Conservation (phyloP, 2,329 filamentous ascomycete species). For the Xylariaceae sp. region DNA sequence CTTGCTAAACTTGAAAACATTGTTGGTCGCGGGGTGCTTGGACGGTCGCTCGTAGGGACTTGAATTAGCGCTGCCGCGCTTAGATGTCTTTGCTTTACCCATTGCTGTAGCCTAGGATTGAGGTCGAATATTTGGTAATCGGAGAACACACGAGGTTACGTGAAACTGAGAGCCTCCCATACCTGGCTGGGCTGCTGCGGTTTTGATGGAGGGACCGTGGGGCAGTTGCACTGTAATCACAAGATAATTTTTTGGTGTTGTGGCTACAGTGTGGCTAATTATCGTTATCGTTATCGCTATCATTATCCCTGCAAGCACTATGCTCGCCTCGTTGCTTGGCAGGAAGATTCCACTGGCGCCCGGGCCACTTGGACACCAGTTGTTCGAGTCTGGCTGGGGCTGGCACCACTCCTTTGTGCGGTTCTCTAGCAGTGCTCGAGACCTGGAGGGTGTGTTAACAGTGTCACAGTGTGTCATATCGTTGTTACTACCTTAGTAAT, state of each 20-base stretch:
- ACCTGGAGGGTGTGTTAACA: too few species aligned
- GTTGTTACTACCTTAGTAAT: too few species aligned
- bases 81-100: constrained; percentile 46
- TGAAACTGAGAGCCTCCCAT: too few species aligned
- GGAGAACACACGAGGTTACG: too few species aligned
- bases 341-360: neutral
- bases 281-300: constrained; percentile 10
- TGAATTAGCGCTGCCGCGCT: constrained; percentile 38
- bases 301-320: constrained; percentile 3
- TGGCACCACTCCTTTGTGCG: too few species aligned
- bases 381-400: too few species aligned
- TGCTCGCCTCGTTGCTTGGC: neutral
- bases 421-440: too few species aligned
- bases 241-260: constrained; percentile 18
- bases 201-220: constrained; percentile 14
- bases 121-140: neutral
- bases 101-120: constrained; percentile 29
- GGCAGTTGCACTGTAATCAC: constrained; percentile 20
- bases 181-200: too few species aligned
- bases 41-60: constrained; percentile 47
- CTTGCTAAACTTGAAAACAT: constrained; percentile 94
- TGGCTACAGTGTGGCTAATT: constrained; percentile 12
- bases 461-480: too few species aligned
- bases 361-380: too few species aligned
- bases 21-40: constrained; percentile 59